Conservation (phyloP, 1,139 yeast species). For the Spencermartinsiella ligniputridi region DNA sequence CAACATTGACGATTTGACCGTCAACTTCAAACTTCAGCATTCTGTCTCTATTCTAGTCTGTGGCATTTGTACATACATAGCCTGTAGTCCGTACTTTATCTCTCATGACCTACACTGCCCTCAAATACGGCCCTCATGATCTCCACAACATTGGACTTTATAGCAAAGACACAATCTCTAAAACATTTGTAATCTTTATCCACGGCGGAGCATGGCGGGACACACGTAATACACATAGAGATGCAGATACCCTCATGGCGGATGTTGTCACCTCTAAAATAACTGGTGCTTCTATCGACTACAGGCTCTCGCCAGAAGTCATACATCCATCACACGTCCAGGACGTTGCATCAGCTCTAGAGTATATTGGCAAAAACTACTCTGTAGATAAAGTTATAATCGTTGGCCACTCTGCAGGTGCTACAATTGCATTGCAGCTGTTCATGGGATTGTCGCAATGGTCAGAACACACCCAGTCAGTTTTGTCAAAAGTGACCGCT, state of each 20-base stretch:
- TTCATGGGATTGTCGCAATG: slow-evolving; percentile 12
- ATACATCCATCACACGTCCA: slow-evolving; percentile 60
- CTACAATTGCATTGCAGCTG: slow-evolving; percentile 60
- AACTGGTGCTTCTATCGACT: slow-evolving; percentile 49
- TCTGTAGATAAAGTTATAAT: slow-evolving; percentile 37
- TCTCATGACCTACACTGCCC: neutral
- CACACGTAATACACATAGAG: slow-evolving; percentile 53
- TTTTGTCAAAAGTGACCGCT: slow-evolving; percentile 16
- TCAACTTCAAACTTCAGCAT: too few species aligned
- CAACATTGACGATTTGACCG: too few species aligned
- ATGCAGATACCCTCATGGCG: slow-evolving; percentile 43
- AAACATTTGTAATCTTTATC: slow-evolving; percentile 45
- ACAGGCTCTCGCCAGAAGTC: slow-evolving; percentile 61
- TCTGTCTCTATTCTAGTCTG: too few species aligned
- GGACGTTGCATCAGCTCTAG: slow-evolving; percentile 51
- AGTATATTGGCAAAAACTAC: slow-evolving; percentile 25
- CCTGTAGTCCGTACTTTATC: neutral
- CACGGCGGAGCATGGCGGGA: slow-evolving; percentile 95
- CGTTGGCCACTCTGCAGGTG: slow-evolving; percentile 83
- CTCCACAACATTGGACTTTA: slow-evolving; percentile 13
- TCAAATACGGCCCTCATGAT: slow-evolving; percentile 11
- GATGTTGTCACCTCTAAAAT: slow-evolving; percentile 13
- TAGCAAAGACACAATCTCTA: neutral
- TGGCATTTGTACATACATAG: neutral
- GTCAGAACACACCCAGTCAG: neutral